Evolutionary conservation across 441 rosid genomes (phyloP), one percentile per base, ranked within the genome.

Genomic region (Euphorbia schlechtendalii): DNA sequence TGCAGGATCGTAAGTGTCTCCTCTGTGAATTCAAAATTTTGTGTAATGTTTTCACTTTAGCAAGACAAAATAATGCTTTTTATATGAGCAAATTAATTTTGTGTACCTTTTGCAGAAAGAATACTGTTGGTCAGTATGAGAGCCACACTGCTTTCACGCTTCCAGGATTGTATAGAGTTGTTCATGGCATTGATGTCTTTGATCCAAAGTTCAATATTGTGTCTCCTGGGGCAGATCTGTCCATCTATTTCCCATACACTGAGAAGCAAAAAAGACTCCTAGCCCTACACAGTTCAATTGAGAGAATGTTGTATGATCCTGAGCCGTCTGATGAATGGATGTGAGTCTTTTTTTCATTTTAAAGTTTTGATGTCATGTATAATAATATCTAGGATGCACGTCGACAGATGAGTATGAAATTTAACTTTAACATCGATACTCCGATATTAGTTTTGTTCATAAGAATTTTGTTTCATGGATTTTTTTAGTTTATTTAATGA

Each of bases 201-300:
- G 96, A 94, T 77, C 96, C 96, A 0, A 91, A 94, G 74, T 94
- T 94, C 86, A 94, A 94, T 68, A 91, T 94, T 63, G 96, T 89
- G 60, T 91, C 99, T 45, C 98, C 92, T 0, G 99, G 94, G 11
- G 94, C 94, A 3, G 99, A 91, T 75, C 84, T 89, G 98, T 56
- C 82, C 66, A 94, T 94, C 57, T 94, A 91, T 68, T 89, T 89
- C 75, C 90, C 98, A 0, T 91, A 72, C 67, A 75, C 61, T 20
- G 86, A 85, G 12, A 80, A 81, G 73, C 73, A 73, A 41, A 83
- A 76, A 51, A 80, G 99, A 71, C 89, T 94, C 57, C 81, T 96
- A n/a, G 80, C 92, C 13, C 69, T 91, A 12, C 98, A 90, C 77
- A 85, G 86, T 58, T 83, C 88, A 12, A 89, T 91, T 54, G 96